Conservation (phyloP, 306 rosid genomes). For the Alnus rubra region DNA sequence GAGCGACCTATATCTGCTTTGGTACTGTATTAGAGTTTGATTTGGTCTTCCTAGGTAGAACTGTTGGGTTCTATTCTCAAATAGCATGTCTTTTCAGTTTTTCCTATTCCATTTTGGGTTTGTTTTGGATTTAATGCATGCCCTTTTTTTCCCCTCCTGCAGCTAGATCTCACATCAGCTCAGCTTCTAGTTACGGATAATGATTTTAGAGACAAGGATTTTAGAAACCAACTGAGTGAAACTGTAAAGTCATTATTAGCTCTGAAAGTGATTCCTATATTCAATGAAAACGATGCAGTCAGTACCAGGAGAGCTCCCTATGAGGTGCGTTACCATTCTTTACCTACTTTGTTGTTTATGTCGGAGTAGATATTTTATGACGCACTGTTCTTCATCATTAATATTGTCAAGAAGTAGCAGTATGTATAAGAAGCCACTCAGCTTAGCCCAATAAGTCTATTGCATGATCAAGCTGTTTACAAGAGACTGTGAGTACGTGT, state of each 20-base stretch:
- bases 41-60: background rate
- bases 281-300: conserved; percentile 96
- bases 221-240: conserved; percentile 80
- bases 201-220: conserved; percentile 91
- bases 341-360: conserved; percentile 14
- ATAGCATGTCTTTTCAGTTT: background rate
- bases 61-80: background rate
- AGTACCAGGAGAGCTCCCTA: conserved; percentile 98
- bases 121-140: conserved; percentile 21
- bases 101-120: conserved; percentile 7
- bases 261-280: conserved; percentile 80
- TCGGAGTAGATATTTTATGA: background rate
- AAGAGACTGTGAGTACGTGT: background rate
- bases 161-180: conserved; percentile 94
- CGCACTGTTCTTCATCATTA: background rate
- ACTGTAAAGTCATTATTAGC: conserved; percentile 72
- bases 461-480: background rate
- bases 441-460: background rate
- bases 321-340: conserved; percentile 58
- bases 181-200: conserved; percentile 95
- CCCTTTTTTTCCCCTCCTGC: conserved; percentile 34
- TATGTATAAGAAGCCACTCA: background rate
- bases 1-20: conserved; percentile 8
- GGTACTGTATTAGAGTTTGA: background rate
- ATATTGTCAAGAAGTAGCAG: background rate